Evolutionary conservation across 2,329 filamentous ascomycete species (phyloP).

Genomic region (Chaetomium strumarium): DNA sequence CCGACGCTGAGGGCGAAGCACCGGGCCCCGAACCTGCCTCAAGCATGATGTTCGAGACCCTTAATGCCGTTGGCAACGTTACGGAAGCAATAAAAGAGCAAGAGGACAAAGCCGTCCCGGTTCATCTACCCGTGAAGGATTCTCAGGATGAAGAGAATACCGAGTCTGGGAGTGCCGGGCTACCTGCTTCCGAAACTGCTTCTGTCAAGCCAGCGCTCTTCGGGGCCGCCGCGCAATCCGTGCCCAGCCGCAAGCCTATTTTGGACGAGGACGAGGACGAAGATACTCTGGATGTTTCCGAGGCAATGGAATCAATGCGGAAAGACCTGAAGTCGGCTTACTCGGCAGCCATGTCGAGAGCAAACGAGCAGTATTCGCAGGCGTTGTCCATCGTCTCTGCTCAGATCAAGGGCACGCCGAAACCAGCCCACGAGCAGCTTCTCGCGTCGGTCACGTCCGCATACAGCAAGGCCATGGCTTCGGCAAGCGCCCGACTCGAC

Average conservation of each 20-base stretch:
- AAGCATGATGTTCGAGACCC: conserved; percentile 29
- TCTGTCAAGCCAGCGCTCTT: conserved; percentile 43
- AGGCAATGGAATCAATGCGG: conserved; percentile 30
- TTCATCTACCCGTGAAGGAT: conserved; percentile 21
- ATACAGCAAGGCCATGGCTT: conserved; percentile 59
- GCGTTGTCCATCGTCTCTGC: conserved; percentile 62
- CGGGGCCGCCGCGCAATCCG: conserved; percentile 46
- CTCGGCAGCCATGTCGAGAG: conserved; percentile 57
- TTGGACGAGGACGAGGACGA: conserved; percentile 49
- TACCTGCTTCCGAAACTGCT: conserved; percentile 23
- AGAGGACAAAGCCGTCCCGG: conserved; percentile 15
- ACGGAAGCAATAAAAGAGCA: conserved; percentile 19
- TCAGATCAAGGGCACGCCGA: conserved; percentile 61
- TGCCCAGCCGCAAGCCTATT: conserved; percentile 43
- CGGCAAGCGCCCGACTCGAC: conserved; percentile 54
- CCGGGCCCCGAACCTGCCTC: conserved; percentile 19
- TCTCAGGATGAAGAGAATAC: conserved; percentile 13
- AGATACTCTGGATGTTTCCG: conserved; percentile 36
- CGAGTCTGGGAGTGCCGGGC: conserved; percentile 12
- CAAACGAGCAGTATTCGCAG: conserved; percentile 61
- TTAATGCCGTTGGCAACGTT: conserved; percentile 27
- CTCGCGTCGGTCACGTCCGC: conserved; percentile 61
- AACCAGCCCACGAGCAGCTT: conserved; percentile 64
- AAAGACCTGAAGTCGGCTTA: conserved; percentile 43
- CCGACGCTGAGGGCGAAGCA: conserved; percentile 11